phyloP scores from a whole-genome alignment of 192 early-diverging fungal genomes.

The Coemansia sp. region DNA sequence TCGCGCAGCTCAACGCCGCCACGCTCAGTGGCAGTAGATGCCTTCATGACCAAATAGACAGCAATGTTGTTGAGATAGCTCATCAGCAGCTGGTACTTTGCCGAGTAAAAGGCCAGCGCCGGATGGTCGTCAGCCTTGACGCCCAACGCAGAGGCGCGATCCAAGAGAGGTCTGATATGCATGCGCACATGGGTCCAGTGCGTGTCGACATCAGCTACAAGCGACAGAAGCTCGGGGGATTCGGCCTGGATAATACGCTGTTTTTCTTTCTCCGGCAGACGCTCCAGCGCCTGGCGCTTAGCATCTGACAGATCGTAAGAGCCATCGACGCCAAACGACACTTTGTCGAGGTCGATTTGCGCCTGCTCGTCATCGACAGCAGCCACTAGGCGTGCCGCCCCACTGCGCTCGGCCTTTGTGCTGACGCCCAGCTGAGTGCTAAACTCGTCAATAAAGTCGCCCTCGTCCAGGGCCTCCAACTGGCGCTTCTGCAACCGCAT shows the following conservation, averaged over 20 bases:
- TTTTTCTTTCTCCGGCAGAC: slow-evolving; percentile 65
- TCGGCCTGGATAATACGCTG: slow-evolving; percentile 70
- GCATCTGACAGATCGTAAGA: slow-evolving; percentile 40
- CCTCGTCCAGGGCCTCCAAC: slow-evolving; percentile 78
- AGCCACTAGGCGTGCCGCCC: slow-evolving; percentile 29
- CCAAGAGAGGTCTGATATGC: slow-evolving; percentile 35
- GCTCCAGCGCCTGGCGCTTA: slow-evolving; percentile 48
- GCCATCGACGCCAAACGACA: slow-evolving; percentile 25
- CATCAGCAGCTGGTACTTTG: slow-evolving; percentile 61
- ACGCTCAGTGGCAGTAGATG: slow-evolving; percentile 57
- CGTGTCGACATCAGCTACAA: slow-evolving; percentile 60
- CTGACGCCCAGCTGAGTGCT: slow-evolving; percentile 57
- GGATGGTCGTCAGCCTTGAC: slow-evolving; percentile 44
- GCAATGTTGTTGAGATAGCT: slow-evolving; percentile 89
- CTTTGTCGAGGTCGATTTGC: slow-evolving; percentile 28
- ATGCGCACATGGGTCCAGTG: slow-evolving; percentile 43
- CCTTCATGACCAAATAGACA: slow-evolving; percentile 81
- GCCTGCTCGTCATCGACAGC: slow-evolving; percentile 32
- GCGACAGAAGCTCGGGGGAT: slow-evolving; percentile 74
- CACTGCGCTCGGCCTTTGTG: slow-evolving; percentile 14
- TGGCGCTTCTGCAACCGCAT: slow-evolving; percentile 82
- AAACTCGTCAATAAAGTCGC: slow-evolving; percentile 84
- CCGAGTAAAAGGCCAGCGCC: slow-evolving; percentile 53
- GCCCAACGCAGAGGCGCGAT: slow-evolving; percentile 29
- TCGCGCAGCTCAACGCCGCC: slow-evolving; percentile 61